These are phyloP conservation scores for Aspergillus wentii DNA, from an alignment of 495 filamentous ascomycete genomes.

Conservation along the genomic window DNA sequence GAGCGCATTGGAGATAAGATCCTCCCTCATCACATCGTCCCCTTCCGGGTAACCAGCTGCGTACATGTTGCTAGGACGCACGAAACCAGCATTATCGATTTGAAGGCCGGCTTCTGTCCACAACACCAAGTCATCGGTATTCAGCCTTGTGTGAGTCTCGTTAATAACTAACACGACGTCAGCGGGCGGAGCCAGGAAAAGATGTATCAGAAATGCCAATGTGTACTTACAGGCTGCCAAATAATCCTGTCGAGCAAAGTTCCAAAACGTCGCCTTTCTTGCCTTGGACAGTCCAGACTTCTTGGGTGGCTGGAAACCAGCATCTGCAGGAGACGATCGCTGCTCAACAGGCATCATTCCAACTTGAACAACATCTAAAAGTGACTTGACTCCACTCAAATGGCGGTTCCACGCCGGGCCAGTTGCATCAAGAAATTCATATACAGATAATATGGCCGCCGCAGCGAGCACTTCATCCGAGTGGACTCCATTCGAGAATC, in stretches of 20 bases:
- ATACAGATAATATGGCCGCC: conserved; percentile 58
- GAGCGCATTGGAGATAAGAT: conserved; percentile 57
- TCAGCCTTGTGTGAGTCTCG: conserved; percentile 53
- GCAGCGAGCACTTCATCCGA: conserved; percentile 60
- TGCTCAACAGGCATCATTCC: conserved; percentile 56
- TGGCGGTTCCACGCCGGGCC: conserved; percentile 59
- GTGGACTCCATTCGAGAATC: conserved; percentile 36
- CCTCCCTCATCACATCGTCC: conserved; percentile 51
- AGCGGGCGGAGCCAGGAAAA: conserved; percentile 1
- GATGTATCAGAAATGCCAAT: background rate
- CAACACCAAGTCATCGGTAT: conserved; percentile 54
- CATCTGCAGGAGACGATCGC: conserved; percentile 31
- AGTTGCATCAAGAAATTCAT: conserved; percentile 59
- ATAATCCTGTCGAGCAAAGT: conserved; percentile 62
- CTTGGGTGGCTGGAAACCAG: conserved; percentile 22
- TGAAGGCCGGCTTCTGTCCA: conserved; percentile 60
- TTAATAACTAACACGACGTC: conserved; percentile 47
- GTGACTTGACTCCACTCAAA: conserved; percentile 57
- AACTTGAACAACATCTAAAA: conserved; percentile 59
- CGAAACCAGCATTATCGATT: conserved; percentile 50
- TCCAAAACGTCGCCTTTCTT: conserved; percentile 59
- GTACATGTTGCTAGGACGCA: conserved; percentile 47
- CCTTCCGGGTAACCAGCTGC: conserved; percentile 42
- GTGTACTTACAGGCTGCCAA: conserved; percentile 54
- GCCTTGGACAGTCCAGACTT: conserved; percentile 46